A percentile compares a stretch with the other conserved stretches of the same genome.
These are phyloP conservation scores for Geotrichum citri-aurantii DNA, from an alignment of 1,139 yeast species.

Conservation along the genomic window DNA sequence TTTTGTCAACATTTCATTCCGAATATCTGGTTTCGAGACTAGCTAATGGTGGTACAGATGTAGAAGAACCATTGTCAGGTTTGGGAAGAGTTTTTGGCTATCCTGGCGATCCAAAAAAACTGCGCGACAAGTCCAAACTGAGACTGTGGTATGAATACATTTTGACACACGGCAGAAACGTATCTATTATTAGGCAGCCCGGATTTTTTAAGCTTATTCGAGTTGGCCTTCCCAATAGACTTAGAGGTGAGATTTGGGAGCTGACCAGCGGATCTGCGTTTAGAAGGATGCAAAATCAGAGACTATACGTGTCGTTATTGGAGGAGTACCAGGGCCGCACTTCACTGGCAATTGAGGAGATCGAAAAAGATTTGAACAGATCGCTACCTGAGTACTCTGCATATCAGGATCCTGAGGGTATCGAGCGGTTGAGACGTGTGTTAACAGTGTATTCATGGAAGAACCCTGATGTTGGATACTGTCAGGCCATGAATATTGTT, in stretches of 20 bases:
- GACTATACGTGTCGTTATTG: constrained; percentile 54
- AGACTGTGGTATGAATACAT: constrained; percentile 92
- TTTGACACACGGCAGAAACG: constrained; percentile 74
- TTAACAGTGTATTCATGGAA: constrained; percentile 95
- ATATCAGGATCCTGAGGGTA: constrained; percentile 82
- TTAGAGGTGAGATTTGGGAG: constrained; percentile 97
- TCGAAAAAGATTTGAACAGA: constrained; percentile 90
- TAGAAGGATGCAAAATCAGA: constrained; percentile 56
- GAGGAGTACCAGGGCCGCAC: constrained; percentile 54
- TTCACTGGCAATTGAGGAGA: constrained; percentile 89
- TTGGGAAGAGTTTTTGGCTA: constrained; percentile 75
- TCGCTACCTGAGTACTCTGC: constrained; percentile 96
- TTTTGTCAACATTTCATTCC: constrained; percentile 71
- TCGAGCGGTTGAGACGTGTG: constrained; percentile 74
- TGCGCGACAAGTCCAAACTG: constrained; percentile 78
- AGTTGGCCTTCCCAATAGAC: constrained; percentile 85
- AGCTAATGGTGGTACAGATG: constrained; percentile 16
- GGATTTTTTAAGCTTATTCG: constrained; percentile 76
- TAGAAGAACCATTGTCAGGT: constrained; percentile 65
- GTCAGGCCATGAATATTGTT: constrained; percentile 98
- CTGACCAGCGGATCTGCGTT: constrained; percentile 82
- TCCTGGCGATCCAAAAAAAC: constrained; percentile 80
- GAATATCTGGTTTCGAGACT: constrained; percentile 59
- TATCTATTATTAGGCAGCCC: constrained; percentile 67
- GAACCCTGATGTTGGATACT: constrained; percentile 94